phyloP scores from a whole-genome alignment of 208 protist genomes.

The Acanthamoeba lenticulata region DNA sequence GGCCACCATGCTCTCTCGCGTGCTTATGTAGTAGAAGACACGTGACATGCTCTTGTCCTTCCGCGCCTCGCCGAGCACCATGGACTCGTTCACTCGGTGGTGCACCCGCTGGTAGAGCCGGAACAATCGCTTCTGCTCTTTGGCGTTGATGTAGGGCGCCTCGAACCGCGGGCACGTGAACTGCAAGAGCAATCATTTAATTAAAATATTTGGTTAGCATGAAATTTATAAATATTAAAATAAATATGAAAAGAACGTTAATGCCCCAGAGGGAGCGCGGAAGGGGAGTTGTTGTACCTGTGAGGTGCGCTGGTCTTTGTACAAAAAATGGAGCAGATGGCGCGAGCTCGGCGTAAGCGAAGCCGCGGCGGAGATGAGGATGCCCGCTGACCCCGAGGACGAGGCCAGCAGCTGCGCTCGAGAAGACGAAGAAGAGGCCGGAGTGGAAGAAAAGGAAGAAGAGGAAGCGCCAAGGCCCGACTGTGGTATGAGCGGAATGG shows the following conservation, averaged over 20 bases:
- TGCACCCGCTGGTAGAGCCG: conserved; percentile 75
- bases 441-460: not conserved
- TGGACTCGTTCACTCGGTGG: conserved; percentile 36
- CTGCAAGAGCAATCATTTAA: too few relatives aligned
- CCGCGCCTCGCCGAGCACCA: not conserved
- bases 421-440: not conserved
- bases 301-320: conserved; percentile 59
- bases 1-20: conserved; percentile 78
- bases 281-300: not conserved
- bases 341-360: not conserved
- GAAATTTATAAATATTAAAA: not conserved
- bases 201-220: too few relatives aligned
- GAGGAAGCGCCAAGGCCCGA: not conserved
- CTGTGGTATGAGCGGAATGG: not conserved
- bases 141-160: not conserved
- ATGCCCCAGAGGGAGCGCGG: not conserved
- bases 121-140: conserved; percentile 71
- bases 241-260: too few relatives aligned
- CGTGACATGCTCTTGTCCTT: not conserved
- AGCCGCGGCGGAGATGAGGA: not conserved
- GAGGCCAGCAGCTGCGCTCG: not conserved
- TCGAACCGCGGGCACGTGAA: conserved; percentile 47
- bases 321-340: conserved; percentile 67
- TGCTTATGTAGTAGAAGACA: conserved; percentile 76
- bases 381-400: not conserved